Evolutionary conservation across 2,329 filamentous ascomycete genomes (phyloP).

Genomic region (Calonectria crousiana): DNA sequence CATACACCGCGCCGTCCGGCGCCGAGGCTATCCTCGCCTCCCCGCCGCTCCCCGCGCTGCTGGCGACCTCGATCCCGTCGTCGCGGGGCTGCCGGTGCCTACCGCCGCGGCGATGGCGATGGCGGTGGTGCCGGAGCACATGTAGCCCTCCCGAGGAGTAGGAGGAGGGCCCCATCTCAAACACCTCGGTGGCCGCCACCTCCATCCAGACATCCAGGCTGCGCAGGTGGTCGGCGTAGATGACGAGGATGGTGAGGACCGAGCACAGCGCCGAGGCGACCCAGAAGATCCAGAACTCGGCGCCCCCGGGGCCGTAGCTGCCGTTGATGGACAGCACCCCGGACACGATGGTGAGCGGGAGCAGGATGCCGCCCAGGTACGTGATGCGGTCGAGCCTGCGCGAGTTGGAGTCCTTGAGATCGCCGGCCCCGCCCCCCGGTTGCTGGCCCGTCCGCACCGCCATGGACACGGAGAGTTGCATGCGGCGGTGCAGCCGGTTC

Average conservation of each 20-base stretch:
- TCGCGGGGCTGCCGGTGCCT: slow-evolving; percentile 38
- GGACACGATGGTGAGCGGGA: slow-evolving; percentile 62
- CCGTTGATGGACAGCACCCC: slow-evolving; percentile 62
- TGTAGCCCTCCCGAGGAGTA: background rate
- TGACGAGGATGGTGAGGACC: slow-evolving; percentile 54
- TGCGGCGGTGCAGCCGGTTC: slow-evolving; percentile 38
- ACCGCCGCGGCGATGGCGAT: slow-evolving; percentile 25
- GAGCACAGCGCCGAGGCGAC: slow-evolving; percentile 54
- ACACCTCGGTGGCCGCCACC: slow-evolving; percentile 46
- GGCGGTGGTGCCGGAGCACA: slow-evolving; percentile 14
- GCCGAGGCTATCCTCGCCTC: slow-evolving; percentile 52
- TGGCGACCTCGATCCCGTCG: slow-evolving; percentile 47
- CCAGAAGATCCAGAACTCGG: slow-evolving; percentile 64
- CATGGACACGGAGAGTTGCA: slow-evolving; percentile 35
- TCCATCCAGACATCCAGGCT: slow-evolving; percentile 61
- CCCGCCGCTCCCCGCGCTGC: slow-evolving; percentile 31
- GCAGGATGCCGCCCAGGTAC: slow-evolving; percentile 62
- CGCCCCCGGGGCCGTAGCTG: slow-evolving; percentile 55
- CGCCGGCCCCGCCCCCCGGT: background rate
- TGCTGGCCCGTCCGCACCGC: slow-evolving; percentile 10
- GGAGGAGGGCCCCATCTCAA: slow-evolving; percentile 41
- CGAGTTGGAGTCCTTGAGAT: slow-evolving; percentile 49
- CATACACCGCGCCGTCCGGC: slow-evolving; percentile 38
- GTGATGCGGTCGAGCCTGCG: slow-evolving; percentile 60
- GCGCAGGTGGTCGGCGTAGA: slow-evolving; percentile 63